phyloP scores from a whole-genome alignment of 306 rosid species.

The Amphicarpaea edgeworthii region DNA sequence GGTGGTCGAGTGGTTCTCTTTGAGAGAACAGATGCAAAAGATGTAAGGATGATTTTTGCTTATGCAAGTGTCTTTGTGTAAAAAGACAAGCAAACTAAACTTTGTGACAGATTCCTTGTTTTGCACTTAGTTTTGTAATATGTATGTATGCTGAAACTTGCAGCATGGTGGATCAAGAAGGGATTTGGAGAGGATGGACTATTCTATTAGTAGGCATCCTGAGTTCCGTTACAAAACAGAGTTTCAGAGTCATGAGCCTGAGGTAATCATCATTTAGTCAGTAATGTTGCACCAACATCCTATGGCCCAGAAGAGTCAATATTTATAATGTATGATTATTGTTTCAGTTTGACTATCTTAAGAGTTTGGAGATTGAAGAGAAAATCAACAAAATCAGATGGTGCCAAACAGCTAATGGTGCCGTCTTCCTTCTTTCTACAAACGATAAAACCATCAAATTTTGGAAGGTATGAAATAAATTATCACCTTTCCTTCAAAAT shows the following conservation, averaged over 20 bases:
- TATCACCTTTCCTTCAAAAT: constrained; percentile 24
- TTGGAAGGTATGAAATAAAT: constrained; percentile 84
- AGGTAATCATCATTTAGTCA: constrained; percentile 52
- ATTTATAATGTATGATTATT: constrained; percentile 31
- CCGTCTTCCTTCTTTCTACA: constrained; percentile 92
- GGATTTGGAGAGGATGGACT: constrained; percentile 89
- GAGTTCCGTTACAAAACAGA: constrained; percentile 99
- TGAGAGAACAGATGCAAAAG: constrained; percentile 96
- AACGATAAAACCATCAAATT: constrained; percentile 96
- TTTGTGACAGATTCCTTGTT: constrained; percentile 2
- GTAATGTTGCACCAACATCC: constrained; percentile 23
- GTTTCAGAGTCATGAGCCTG: constrained; percentile 99
- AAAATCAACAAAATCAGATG: constrained; percentile 99
- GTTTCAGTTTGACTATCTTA: constrained; percentile 96
- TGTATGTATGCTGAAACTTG: constrained; percentile 53
- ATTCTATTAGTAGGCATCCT: constrained; percentile 83
- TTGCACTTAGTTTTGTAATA: constrained; percentile 32
- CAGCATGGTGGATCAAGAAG: constrained; percentile 87
- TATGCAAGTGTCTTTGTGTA: constrained; percentile 1
- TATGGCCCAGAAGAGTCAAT: constrained; percentile 30
- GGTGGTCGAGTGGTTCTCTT: constrained; percentile 99
- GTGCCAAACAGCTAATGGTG: constrained; percentile 97
- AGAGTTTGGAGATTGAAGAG: constrained; percentile 99
- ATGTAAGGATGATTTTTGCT: constrained; percentile 64
- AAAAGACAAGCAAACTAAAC: neutral